Evolutionary conservation across 1,284 basidiomycete species (phyloP).

Genomic region (Ceratobasidium sp.): DNA sequence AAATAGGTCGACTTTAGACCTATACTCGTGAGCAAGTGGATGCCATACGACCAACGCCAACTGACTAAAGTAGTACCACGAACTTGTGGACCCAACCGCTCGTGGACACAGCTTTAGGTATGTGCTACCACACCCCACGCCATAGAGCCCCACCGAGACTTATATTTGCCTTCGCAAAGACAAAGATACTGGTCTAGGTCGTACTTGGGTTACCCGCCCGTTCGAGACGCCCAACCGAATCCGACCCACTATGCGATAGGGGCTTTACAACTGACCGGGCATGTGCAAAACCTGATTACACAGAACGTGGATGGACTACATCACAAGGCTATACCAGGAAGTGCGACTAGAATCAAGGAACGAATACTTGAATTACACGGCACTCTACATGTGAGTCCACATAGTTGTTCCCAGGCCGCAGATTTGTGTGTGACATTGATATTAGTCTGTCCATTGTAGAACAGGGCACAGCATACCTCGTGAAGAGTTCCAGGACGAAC

Average conservation of each 20-base stretch:
- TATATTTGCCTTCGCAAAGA: slow-evolving; percentile 50
- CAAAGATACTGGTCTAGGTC: slow-evolving; percentile 90
- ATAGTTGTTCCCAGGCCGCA: slow-evolving; percentile 38
- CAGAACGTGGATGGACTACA: slow-evolving; percentile 95
- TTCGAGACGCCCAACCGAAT: slow-evolving; percentile 82
- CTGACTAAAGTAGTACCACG: slow-evolving; percentile 68
- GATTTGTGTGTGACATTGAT: not conserved
- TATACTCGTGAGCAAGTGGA: slow-evolving; percentile 60
- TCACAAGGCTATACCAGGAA: slow-evolving; percentile 71
- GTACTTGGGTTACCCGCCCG: slow-evolving; percentile 83
- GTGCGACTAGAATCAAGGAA: slow-evolving; percentile 53
- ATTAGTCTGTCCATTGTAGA: slow-evolving; percentile 78
- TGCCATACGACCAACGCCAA: not conserved
- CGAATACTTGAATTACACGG: slow-evolving; percentile 88
- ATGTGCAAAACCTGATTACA: slow-evolving; percentile 78
- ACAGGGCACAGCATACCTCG: slow-evolving; percentile 74
- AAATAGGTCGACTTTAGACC: slow-evolving; percentile 56
- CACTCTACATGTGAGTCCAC: slow-evolving; percentile 74
- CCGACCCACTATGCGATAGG: slow-evolving; percentile 87
- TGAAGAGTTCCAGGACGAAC: slow-evolving; percentile 75
- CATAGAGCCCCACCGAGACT: not conserved
- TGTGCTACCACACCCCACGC: slow-evolving; percentile 45
- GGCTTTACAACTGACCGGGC: slow-evolving; percentile 76
- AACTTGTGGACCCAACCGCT: slow-evolving; percentile 75
- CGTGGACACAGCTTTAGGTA: slow-evolving; percentile 76